Percentiles rank a stretch among this genome's conserved stretches.
Conservation (phyloP, 2,329 filamentous ascomycete species). For the Sclerotinia spermophila region DNA sequence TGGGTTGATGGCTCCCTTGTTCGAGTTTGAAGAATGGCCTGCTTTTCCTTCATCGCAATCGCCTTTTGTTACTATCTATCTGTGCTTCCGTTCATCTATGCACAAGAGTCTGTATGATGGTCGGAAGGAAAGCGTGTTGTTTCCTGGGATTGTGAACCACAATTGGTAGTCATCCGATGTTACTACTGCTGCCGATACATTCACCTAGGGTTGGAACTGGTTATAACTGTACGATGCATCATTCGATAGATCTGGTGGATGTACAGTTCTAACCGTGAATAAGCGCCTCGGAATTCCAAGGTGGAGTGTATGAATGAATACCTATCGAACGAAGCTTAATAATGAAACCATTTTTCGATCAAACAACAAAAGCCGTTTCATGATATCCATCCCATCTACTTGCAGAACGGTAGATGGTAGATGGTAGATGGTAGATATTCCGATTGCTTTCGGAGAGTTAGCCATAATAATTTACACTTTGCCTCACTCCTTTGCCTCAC, state of each 20-base stretch:
- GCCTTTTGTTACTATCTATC: background rate
- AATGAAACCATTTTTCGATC: background rate
- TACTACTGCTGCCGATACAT: background rate
- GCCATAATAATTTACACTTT: background rate
- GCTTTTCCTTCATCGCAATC: background rate
- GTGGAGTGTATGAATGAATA: background rate
- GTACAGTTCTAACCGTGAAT: too few species aligned
- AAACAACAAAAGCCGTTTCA: background rate
- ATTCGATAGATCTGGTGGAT: too few species aligned
- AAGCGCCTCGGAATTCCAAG: background rate
- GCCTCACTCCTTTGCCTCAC: background rate
- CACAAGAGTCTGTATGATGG: background rate
- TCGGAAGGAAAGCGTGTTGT: background rate
- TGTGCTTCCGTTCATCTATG: constrained; percentile 3
- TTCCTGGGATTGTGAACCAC: background rate
- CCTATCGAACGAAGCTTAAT: background rate
- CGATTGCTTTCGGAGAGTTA: background rate
- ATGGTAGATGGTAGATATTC: too few species aligned
- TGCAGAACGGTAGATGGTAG: background rate
- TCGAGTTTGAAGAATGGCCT: background rate
- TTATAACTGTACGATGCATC: too few species aligned
- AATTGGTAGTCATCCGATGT: background rate
- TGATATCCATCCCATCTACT: background rate
- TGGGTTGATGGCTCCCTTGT: background rate
- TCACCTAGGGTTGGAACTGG: background rate